These are phyloP conservation scores for Tetrapyrgos nigripes DNA, from an alignment of 1,284 basidiomycete species.

Conservation along the genomic window DNA sequence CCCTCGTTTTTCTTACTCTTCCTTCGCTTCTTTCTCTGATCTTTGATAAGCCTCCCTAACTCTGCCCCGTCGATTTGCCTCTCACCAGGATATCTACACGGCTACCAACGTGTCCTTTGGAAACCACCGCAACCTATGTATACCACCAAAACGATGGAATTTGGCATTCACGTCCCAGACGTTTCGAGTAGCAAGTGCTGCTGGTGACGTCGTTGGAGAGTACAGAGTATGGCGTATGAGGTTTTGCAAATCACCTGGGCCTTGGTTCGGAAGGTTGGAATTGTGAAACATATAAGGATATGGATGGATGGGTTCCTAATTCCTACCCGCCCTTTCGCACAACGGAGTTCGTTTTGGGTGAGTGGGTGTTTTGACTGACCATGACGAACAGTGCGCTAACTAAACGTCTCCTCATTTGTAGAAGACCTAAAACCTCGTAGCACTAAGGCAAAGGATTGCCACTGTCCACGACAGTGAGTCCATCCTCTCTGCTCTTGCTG, in stretches of 20 bases:
- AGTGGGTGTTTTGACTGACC: no score
- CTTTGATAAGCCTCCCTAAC: slow-evolving; percentile 49
- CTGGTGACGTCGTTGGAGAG: slow-evolving; percentile 76
- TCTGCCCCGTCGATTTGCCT: no score
- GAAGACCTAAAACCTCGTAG: no score
- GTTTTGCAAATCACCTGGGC: slow-evolving; percentile 80
- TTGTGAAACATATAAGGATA: no score
- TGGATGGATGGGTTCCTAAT: no score
- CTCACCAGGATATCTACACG: slow-evolving; percentile 72
- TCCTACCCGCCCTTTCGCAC: no score
- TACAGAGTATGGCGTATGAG: slow-evolving; percentile 79
- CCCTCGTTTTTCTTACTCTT: no score
- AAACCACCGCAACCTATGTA: slow-evolving; percentile 78
- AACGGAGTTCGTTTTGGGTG: no score
- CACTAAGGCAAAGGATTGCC: no score
- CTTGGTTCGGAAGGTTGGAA: slow-evolving; percentile 64
- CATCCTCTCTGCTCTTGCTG: slow-evolving; percentile 66
- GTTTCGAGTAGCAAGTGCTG: slow-evolving; percentile 83
- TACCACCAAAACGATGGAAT: slow-evolving; percentile 51
- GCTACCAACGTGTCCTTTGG: slow-evolving; percentile 75
- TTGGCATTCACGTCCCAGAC: slow-evolving; percentile 1
- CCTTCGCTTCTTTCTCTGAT: slow-evolving; percentile 40
- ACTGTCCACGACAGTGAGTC: no score
- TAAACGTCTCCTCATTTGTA: no score
- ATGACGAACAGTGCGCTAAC: no score